Base-by-base conservation (phyloP, 1,284 basidiomycete species). In the Leccinum pachyderme region DNA sequence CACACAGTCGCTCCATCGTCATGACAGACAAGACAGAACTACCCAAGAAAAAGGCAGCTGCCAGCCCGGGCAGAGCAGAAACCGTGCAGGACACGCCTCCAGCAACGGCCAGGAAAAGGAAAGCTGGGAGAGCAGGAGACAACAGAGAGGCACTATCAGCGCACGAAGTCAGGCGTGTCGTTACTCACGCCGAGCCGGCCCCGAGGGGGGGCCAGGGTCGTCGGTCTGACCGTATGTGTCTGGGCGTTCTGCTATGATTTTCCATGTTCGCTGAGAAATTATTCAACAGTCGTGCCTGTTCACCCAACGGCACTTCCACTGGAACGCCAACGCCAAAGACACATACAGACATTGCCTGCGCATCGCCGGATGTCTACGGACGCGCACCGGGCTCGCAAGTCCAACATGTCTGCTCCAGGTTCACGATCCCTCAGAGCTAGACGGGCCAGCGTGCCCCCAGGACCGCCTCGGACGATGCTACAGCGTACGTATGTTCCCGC, bases 401-500 rank as follows among this genome's bases (percentile, higher is more conserved):
- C 69, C 31, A 64, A 64, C 52, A 33, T 61, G 43, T 44, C 69
- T 9, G 59, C 60, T 54, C 35, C 63, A 32, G 45, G 58, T 35
- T 58, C 63, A 35, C 65, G 67, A 44, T 60, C 62, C 46, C 54
- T 56, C 50, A 60, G 64, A 59, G 54, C 61, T 35, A 63, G 61
- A 49, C 69, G 63, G 45, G 55, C 59, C 25, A 65, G 63, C 33
- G 57, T 66, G 48, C 65, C 62, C 45, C 51, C 65, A 11, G 65
- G 58, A 18, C 62, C 72, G 9, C 66, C 63, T 57, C 69, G 73
- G 45, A 72, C 71, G 37, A 75, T 78, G 72, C 59, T 78, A 22
- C 78, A 87, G 62, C 83, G 86, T 87, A 70, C 61, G 81, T 67
- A 24, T 47, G 15, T 35, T 54, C 54, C 43, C 49, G 32, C 49